phyloP scores from a whole-genome alignment of 257 asterid genomes.

The Gentiana macrophylla region DNA sequence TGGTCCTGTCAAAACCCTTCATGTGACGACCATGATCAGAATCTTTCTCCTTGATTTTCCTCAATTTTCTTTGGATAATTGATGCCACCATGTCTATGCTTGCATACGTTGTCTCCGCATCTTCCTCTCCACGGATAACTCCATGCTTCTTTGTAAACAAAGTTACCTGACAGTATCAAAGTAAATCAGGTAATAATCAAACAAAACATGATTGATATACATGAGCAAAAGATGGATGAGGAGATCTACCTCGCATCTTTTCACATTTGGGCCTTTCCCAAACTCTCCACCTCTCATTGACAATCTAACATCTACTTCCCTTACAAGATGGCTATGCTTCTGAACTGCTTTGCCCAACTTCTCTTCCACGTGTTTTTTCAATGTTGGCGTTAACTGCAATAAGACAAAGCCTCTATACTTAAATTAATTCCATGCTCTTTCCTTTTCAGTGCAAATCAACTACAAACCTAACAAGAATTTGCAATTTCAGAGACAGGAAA shows the following conservation, averaged over 20 bases:
- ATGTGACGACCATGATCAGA: conserved; percentile 90
- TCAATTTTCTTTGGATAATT: conserved; percentile 70
- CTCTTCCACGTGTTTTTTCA: conserved; percentile 76
- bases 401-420: not conserved
- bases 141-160: conserved; percentile 88
- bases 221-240: not conserved
- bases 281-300: conserved; percentile 89
- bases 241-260: conserved; percentile 69
- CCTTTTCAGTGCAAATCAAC: not conserved
- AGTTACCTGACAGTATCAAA: conserved; percentile 39
- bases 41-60: conserved; percentile 95
- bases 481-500: too few relatives aligned
- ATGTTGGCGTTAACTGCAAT: conserved; percentile 55
- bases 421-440: conserved; percentile 1
- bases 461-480: not conserved
- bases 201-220: not conserved
- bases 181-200: not conserved
- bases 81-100: conserved; percentile 82
- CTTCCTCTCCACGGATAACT: conserved; percentile 85
- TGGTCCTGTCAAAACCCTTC: conserved; percentile 68
- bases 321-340: conserved; percentile 76
- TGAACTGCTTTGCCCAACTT: conserved; percentile 84
- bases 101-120: conserved; percentile 59
- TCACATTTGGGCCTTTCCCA: conserved; percentile 76
- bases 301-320: conserved; percentile 86